phyloP scores from a whole-genome alignment of 331 rosid species.

The Cydonia oblonga region DNA sequence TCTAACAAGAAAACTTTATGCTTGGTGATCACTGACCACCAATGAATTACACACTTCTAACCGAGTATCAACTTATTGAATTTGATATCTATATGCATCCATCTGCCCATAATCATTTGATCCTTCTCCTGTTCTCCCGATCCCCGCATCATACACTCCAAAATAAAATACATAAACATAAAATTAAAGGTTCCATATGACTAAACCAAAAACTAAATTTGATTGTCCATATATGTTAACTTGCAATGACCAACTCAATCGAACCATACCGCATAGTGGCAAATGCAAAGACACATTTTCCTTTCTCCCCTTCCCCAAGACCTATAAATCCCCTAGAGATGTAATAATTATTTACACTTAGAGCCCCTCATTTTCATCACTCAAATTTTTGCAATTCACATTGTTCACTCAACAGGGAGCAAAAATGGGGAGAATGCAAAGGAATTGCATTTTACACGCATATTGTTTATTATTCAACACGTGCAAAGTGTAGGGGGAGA shows the following conservation, averaged over 20 bases:
- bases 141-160: neutral
- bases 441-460: neutral
- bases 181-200: neutral
- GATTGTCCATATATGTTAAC: neutral
- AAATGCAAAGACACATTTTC: neutral
- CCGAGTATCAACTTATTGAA: neutral
- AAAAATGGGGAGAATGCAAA: neutral
- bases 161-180: neutral
- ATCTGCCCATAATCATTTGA: neutral
- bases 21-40: neutral
- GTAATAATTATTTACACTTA: neutral
- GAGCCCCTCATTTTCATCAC: neutral
- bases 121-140: neutral
- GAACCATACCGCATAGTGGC: neutral
- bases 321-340: neutral
- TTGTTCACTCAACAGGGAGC: neutral
- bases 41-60: neutral
- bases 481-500: no score
- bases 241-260: neutral
- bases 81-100: neutral
- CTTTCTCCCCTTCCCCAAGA: neutral
- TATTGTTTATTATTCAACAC: no score
- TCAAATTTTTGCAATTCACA: neutral
- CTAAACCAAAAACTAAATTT: neutral
- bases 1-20: neutral